Percentiles rank a stretch among this genome's conserved stretches.
Conservation (phyloP, 805 yeast species). For the Blastobotrys peoriensis region DNA sequence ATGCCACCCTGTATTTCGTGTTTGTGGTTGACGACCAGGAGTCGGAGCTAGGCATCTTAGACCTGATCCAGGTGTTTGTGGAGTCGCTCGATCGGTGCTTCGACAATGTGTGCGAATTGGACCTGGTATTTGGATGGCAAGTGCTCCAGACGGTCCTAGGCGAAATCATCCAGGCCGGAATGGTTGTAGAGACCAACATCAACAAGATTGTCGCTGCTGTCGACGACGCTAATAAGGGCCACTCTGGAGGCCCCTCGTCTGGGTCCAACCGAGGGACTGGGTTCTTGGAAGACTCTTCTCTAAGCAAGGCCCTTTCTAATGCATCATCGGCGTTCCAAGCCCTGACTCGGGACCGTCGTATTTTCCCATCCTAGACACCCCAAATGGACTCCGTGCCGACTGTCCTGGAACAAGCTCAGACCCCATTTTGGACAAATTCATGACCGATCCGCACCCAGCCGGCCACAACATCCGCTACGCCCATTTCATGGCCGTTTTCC, state of each 20-base stretch:
- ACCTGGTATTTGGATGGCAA: constrained; percentile 98
- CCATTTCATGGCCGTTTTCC: too few species aligned
- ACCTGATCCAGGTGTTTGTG: constrained; percentile 92
- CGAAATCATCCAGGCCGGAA: constrained; percentile 94
- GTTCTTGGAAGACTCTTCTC: constrained; percentile 13
- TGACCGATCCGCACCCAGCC: too few species aligned
- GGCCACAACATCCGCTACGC: too few species aligned
- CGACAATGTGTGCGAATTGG: constrained; percentile 90
- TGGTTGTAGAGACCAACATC: constrained; percentile 93
- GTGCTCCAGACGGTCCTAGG: constrained; percentile 77
- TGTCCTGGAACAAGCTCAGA: too few species aligned
- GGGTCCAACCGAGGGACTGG: constrained; percentile 19
- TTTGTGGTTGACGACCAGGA: constrained; percentile 95
- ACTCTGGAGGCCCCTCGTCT: constrained; percentile 2
- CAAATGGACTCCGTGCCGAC: too few species aligned
- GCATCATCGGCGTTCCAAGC: constrained; percentile 24
- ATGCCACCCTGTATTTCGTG: constrained; percentile 93
- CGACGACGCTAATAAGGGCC: constrained; percentile 32
- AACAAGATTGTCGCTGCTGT: constrained; percentile 63
- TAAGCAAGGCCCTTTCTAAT: constrained; percentile 21
- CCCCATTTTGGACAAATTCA: too few species aligned
- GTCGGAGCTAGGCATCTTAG: constrained; percentile 87
- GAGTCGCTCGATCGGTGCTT: constrained; percentile 92
- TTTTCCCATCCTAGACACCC: constrained; percentile 14
- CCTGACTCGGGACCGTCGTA: constrained; percentile 22